Conservation (phyloP, 768 basidiomycete species). For the Xerocomellus amylosporus region DNA sequence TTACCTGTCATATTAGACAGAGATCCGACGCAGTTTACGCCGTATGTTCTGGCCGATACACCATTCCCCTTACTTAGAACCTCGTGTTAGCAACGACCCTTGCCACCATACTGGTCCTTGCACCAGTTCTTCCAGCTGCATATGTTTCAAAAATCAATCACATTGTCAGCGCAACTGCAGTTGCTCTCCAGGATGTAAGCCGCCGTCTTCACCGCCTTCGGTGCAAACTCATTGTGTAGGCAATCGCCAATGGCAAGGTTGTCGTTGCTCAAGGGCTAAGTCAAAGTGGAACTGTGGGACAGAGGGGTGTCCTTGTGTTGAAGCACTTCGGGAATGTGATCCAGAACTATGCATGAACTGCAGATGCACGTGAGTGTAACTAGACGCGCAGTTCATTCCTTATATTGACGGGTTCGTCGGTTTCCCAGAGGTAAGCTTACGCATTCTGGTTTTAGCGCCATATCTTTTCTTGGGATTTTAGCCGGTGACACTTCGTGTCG, state of each 20-base stretch:
- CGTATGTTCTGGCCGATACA: constrained; percentile 18
- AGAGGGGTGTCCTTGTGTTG: constrained; percentile 51
- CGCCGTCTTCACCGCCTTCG: background rate
- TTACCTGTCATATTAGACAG: constrained; percentile 20
- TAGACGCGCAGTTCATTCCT: background rate
- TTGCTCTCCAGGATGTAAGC: constrained; percentile 51
- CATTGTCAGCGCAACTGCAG: constrained; percentile 57
- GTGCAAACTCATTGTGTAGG: constrained; percentile 37
- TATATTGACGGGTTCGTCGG: background rate
- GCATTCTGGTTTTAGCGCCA: background rate
- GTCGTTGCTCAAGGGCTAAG: constrained; percentile 40
- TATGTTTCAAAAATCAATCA: constrained; percentile 47
- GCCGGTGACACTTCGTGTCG: constrained; percentile 38
- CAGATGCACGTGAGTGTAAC: constrained; percentile 41
- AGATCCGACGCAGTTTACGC: constrained; percentile 17
- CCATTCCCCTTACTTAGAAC: background rate
- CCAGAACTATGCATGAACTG: constrained; percentile 60
- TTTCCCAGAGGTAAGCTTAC: constrained; percentile 24
- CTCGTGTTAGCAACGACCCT: constrained; percentile 40
- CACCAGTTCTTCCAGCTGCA: constrained; percentile 38
- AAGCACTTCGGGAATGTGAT: constrained; percentile 59
- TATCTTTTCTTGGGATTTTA: constrained; percentile 9
- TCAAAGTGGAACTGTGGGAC: constrained; percentile 35
- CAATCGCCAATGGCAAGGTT: constrained; percentile 53
- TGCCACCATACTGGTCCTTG: constrained; percentile 62